Evolutionary conservation across 805 yeast genomes (phyloP).

Genomic region (Lachancea waltii): DNA sequence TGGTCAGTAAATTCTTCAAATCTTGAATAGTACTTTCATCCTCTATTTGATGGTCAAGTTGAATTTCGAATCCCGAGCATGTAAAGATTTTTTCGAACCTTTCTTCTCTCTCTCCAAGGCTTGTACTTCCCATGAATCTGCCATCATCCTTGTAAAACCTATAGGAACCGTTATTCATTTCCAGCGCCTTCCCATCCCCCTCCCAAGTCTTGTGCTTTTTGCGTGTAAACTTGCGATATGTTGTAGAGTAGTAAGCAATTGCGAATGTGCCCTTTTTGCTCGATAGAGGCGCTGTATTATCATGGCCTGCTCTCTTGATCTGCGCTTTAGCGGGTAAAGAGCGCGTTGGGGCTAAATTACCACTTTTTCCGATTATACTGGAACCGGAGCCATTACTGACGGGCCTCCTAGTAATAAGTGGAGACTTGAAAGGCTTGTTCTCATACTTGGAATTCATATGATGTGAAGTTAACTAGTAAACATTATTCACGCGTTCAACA

Average conservation of each 20-base stretch:
- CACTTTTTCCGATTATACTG: too few species aligned
- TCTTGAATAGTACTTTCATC: too few species aligned
- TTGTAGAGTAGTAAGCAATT: conserved; percentile 32
- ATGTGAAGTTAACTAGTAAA: too few species aligned
- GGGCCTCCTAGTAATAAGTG: background rate
- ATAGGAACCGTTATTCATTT: conserved; percentile 24
- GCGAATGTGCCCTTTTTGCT: conserved; percentile 3
- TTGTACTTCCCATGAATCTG: conserved; percentile 25
- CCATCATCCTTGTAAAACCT: conserved; percentile 26
- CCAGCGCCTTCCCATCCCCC: conserved; percentile 67
- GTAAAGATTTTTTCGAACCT: conserved; percentile 38
- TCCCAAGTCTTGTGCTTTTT: conserved; percentile 93
- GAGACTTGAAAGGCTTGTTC: conserved; percentile 47
- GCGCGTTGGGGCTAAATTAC: too few species aligned
- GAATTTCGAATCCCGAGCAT: conserved; percentile 57
- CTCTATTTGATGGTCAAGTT: conserved; percentile 44
- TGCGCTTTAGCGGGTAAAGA: background rate
- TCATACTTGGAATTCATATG: conserved; percentile 27
- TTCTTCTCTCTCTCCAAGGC: conserved; percentile 16
- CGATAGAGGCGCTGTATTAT: background rate
- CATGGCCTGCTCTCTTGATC: background rate
- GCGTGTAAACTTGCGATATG: conserved; percentile 64
- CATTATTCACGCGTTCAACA: too few species aligned
- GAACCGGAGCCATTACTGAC: too few species aligned
- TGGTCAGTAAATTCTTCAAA: too few species aligned